These are phyloP conservation scores for Leccinum rimulosum DNA, from an alignment of 768 basidiomycete genomes.

Conservation along the genomic window DNA sequence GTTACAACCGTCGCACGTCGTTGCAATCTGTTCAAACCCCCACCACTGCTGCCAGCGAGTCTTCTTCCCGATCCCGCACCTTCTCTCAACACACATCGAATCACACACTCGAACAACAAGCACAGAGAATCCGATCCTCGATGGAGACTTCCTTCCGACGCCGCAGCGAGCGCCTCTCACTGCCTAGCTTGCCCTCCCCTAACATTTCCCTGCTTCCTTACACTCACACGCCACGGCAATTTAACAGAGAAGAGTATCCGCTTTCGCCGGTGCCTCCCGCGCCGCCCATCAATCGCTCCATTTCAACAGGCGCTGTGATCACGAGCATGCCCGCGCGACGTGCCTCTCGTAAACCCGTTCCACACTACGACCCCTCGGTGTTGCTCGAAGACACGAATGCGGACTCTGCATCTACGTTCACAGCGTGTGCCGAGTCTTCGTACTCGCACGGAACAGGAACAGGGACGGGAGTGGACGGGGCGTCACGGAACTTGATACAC, in stretches of 20 bases:
- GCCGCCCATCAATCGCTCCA: slow-evolving; percentile 28
- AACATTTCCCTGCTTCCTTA: slow-evolving; percentile 15
- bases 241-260: slow-evolving; percentile 30
- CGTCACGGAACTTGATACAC: slow-evolving; percentile 31
- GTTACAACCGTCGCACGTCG: slow-evolving; percentile 20
- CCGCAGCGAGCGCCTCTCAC: slow-evolving; percentile 30
- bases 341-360: slow-evolving; percentile 55
- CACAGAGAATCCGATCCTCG: slow-evolving; percentile 31
- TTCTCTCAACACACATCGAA: slow-evolving; percentile 12
- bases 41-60: neutral
- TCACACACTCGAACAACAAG: slow-evolving; percentile 28
- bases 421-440: slow-evolving; percentile 26
- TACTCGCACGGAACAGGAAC: slow-evolving; percentile 26
- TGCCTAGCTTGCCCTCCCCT: slow-evolving; percentile 24
- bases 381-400: slow-evolving; percentile 21
- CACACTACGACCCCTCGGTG: slow-evolving; percentile 42
- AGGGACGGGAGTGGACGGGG: slow-evolving; percentile 7
- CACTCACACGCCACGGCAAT: slow-evolving; percentile 15
- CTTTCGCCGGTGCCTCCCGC: slow-evolving; percentile 21
- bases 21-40: slow-evolving; percentile 16
- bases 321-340: slow-evolving; percentile 24
- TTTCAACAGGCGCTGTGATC: slow-evolving; percentile 26
- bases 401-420: slow-evolving; percentile 23
- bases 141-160: slow-evolving; percentile 28
- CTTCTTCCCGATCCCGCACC: slow-evolving; percentile 9